These are phyloP conservation scores for Cerrena zonata DNA, from an alignment of 1,284 basidiomycete genomes.

Conservation along the genomic window DNA sequence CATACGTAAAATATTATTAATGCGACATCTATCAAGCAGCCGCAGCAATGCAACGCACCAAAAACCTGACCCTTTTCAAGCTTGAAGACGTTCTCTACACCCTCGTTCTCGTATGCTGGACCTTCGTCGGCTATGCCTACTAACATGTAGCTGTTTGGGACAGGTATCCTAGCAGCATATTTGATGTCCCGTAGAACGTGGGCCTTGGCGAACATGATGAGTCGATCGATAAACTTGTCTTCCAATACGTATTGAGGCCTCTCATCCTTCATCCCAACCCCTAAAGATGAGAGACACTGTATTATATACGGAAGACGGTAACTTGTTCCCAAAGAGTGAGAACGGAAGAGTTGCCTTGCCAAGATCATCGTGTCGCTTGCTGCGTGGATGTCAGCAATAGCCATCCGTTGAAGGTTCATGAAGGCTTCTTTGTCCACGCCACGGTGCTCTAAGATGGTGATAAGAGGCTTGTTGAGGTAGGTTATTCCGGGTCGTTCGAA, in stretches of 20 bases:
- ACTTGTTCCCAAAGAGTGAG: slow-evolving; percentile 45
- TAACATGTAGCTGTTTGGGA: slow-evolving; percentile 60
- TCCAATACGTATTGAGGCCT: slow-evolving; percentile 31
- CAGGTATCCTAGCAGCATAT: slow-evolving; percentile 62
- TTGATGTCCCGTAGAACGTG: slow-evolving; percentile 67
- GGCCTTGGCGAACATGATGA: slow-evolving; percentile 49
- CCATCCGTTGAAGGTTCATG: slow-evolving; percentile 47
- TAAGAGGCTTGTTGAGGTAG: slow-evolving; percentile 62
- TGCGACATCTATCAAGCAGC: background rate
- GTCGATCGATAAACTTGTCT: slow-evolving; percentile 52
- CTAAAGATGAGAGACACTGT: slow-evolving; percentile 41
- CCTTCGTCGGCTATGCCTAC: slow-evolving; percentile 80
- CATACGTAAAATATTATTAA: background rate
- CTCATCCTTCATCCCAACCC: slow-evolving; percentile 40
- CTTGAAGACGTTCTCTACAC: slow-evolving; percentile 46
- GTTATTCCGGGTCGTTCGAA: slow-evolving; percentile 52
- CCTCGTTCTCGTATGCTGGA: slow-evolving; percentile 46
- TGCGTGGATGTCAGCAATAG: slow-evolving; percentile 46
- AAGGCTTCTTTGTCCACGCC: slow-evolving; percentile 52
- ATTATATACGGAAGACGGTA: slow-evolving; percentile 50
- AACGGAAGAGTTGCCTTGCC: slow-evolving; percentile 42
- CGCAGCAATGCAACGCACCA: slow-evolving; percentile 35
- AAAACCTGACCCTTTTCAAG: slow-evolving; percentile 54
- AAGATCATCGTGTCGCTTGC: slow-evolving; percentile 48
- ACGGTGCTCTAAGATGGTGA: slow-evolving; percentile 67